Conservation (phyloP, 306 rosid species). For the Quercus dentata region DNA sequence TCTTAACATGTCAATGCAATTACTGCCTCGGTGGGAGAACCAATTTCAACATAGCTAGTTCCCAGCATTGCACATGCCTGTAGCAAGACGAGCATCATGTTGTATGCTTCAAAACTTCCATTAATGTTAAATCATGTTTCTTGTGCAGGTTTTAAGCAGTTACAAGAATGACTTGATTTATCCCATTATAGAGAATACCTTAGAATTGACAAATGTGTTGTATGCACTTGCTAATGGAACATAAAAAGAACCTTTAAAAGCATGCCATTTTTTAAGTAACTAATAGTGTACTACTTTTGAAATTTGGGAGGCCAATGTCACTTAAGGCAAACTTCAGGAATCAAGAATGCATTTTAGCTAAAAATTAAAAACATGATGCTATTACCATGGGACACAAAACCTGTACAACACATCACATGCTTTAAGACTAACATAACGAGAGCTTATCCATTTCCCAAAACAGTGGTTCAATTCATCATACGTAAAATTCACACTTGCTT, state of each 20-base stretch:
- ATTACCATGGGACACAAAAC: too few relatives aligned
- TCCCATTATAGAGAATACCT: constrained; percentile 79
- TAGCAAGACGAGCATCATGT: constrained; percentile 1
- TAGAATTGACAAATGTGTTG: constrained; percentile 65
- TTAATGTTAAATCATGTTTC: constrained; percentile 8
- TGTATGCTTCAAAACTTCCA: constrained; percentile 14
- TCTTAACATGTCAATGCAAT: neutral
- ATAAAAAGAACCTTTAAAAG: constrained; percentile 63
- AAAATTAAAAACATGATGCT: too few relatives aligned
- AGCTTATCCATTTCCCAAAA: too few relatives aligned
- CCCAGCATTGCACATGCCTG: neutral
- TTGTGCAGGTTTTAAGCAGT: constrained; percentile 80
- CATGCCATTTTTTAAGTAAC: constrained; percentile 25
- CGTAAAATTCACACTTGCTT: too few relatives aligned
- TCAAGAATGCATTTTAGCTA: too few relatives aligned
- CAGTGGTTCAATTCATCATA: too few relatives aligned
- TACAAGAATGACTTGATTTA: constrained; percentile 92
- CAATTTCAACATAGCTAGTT: too few relatives aligned
- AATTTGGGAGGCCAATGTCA: too few relatives aligned
- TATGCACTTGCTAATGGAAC: constrained; percentile 61
- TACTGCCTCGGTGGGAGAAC: too few relatives aligned
- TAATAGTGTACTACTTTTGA: neutral
- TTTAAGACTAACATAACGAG: too few relatives aligned
- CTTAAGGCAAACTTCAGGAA: too few relatives aligned
- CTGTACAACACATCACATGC: too few relatives aligned